Base-by-base conservation (phyloP, 345 rosid species). In the Rhizophora mangle region DNA sequence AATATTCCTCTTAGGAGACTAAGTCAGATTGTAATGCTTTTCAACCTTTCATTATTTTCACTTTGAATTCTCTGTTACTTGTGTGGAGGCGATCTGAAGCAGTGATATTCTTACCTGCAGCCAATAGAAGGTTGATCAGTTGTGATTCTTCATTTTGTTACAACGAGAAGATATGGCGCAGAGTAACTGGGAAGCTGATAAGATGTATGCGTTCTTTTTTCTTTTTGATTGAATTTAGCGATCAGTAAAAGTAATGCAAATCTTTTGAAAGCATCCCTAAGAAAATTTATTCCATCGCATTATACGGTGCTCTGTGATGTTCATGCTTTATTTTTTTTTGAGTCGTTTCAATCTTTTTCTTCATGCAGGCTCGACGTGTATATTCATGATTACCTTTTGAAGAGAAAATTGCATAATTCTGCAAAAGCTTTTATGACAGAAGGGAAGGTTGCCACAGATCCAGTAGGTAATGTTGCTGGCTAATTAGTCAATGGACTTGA, bases 171-270 rank as follows among this genome's bases (percentile, higher is more conserved):
- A 63, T 18, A 87, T 87, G 92, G 84, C 85, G 19, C 89, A 82
- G 82, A 81, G 86, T 76, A 82, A 82, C 54, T 87, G 89, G 92
- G 89, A 87, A 78, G 92, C 92, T 13, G 89, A 85, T 74, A 87
- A 87, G 76, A 87, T 85, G 92, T 87, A 72, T 21, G 80, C 51
- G n/a, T 58, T 77, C 6, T 21, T 49, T 18, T 24, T 4, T 63
- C 51, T 46, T 8, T 37, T 16, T 24, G 9, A 11, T 54, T 16
- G 10, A 54, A n/a, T 4, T 5, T 21, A 21, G 5, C 26, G 6
- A 54, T 11, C 13, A 39, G 16, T 9, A 39, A 39, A 39, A 2
- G 39, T 39, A 21, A 7, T 54, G 58, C 2, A 54, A 21, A 21
- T 7, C 10, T 2, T 21, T 21, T 54, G 22, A n/a, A 10, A 9